A percentile compares a stretch with the other conserved stretches of the same genome.
Evolutionary conservation across 495 filamentous ascomycete genomes (phyloP).

Genomic region (Trichoderma gamsii): DNA sequence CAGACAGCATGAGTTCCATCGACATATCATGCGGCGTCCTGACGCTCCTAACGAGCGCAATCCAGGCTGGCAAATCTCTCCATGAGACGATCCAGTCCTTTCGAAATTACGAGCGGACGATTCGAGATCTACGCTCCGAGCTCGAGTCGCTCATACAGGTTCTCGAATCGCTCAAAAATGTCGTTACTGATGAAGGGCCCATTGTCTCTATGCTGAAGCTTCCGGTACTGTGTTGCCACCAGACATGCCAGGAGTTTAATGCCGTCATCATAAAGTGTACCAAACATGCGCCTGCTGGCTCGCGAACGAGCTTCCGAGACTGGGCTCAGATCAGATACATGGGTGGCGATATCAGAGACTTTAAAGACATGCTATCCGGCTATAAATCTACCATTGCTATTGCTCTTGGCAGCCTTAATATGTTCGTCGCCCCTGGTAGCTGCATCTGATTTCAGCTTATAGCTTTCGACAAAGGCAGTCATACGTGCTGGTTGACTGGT

Average conservation of each 20-base stretch:
- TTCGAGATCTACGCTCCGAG: conserved; percentile 2
- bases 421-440: conserved; percentile 16
- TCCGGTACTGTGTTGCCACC: conserved; percentile 19
- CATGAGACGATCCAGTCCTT: conserved; percentile 13
- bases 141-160: neutral
- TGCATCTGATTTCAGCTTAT: neutral
- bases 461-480: neutral
- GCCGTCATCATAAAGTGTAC: conserved; percentile 18
- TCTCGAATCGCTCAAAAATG: conserved; percentile 3
- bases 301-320: conserved; percentile 19
- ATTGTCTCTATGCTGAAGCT: conserved; percentile 17
- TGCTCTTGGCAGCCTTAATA: conserved; percentile 18
- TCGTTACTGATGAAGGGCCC: conserved; percentile 4
- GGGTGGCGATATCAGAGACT: conserved; percentile 19
- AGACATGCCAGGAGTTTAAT: conserved; percentile 21
- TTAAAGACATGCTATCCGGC: conserved; percentile 20
- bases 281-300: conserved; percentile 16
- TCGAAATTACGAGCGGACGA: conserved; percentile 5
- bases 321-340: conserved; percentile 23
- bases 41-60: neutral
- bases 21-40: neutral
- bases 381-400: conserved; percentile 23
- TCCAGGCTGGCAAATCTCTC: conserved; percentile 5
- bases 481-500: no score
- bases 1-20: neutral